A percentile compares a stretch with the other conserved stretches of the same genome.
phyloP scores from a whole-genome alignment of 2,329 filamentous ascomycete genomes.

The Paecilomyces variotii region DNA sequence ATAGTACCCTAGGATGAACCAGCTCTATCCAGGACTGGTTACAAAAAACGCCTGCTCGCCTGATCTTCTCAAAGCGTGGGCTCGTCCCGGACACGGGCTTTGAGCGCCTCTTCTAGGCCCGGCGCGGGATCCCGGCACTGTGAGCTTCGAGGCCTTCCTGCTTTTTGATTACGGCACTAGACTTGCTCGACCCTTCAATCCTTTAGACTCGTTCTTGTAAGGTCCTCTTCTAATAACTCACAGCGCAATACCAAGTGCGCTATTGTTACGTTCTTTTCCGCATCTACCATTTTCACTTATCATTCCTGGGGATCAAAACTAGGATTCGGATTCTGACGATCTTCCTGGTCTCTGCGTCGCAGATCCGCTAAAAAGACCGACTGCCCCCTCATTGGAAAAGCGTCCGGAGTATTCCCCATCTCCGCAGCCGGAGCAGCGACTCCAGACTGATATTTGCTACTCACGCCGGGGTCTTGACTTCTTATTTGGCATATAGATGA shows the following conservation, averaged over 20 bases:
- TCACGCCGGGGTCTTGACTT: background rate
- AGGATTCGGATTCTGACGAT: background rate
- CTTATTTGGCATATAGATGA: background rate
- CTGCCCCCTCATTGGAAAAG: background rate
- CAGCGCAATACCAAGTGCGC: background rate
- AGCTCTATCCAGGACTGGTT: background rate
- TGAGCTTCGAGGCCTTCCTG: background rate
- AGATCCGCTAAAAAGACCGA: background rate
- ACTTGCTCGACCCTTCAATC: background rate
- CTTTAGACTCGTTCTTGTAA: background rate
- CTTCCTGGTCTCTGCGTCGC: background rate
- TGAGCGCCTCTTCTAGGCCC: background rate
- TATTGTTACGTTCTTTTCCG: background rate
- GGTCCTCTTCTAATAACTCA: background rate
- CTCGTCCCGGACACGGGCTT: background rate
- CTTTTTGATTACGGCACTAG: background rate
- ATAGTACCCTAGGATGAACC: background rate
- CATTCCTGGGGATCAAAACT: background rate
- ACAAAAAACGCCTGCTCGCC: background rate
- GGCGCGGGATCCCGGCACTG: background rate
- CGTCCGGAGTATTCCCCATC: constrained; percentile 6
- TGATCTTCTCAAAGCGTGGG: background rate
- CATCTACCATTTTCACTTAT: background rate
- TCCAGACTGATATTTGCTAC: background rate
- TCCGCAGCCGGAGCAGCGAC: background rate